Evolutionary conservation across 495 filamentous ascomycete species (phyloP).

Genomic region (Pyrenopolyporus hunteri): DNA sequence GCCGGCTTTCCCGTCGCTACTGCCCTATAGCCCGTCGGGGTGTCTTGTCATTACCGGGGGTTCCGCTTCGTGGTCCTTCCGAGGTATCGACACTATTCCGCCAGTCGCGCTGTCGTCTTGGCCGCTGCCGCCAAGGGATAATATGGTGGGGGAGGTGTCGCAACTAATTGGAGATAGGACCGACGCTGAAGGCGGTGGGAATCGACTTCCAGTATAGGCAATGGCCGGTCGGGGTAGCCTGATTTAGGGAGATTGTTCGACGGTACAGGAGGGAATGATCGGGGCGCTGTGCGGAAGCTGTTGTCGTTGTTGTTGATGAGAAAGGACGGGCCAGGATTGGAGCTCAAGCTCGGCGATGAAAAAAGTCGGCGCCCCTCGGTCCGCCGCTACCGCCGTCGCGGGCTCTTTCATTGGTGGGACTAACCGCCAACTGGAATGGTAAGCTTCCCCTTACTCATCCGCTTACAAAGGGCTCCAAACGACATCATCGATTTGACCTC

Average conservation of each 20-base stretch:
- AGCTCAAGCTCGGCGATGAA: slow-evolving; percentile 32
- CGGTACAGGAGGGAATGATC: not conserved
- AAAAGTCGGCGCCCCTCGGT: slow-evolving; percentile 34
- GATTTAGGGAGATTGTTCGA: not conserved
- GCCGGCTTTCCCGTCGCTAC: slow-evolving; percentile 22
- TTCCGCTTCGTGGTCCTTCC: not conserved
- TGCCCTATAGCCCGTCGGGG: not conserved
- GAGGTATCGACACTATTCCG: not conserved
- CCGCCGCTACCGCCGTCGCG: slow-evolving; percentile 27
- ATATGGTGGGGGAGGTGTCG: slow-evolving; percentile 7
- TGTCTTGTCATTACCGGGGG: not conserved
- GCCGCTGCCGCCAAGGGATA: not conserved
- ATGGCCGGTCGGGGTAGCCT: not conserved
- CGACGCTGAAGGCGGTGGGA: not conserved
- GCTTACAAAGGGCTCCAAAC: slow-evolving; percentile 19
- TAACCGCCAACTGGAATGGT: too few relatives aligned
- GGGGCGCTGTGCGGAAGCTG: not conserved
- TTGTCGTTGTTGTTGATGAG: not conserved
- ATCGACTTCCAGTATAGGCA: not conserved
- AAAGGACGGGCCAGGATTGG: slow-evolving; percentile 24
- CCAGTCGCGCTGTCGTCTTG: not conserved
- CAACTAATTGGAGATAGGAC: slow-evolving; percentile 3
- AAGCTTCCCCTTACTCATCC: slow-evolving; percentile 50
- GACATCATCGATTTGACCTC: slow-evolving; percentile 28
- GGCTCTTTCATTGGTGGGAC: slow-evolving; percentile 29